phyloP scores from a whole-genome alignment of 2,329 filamentous ascomycete genomes.

The Orbilia javanica region DNA sequence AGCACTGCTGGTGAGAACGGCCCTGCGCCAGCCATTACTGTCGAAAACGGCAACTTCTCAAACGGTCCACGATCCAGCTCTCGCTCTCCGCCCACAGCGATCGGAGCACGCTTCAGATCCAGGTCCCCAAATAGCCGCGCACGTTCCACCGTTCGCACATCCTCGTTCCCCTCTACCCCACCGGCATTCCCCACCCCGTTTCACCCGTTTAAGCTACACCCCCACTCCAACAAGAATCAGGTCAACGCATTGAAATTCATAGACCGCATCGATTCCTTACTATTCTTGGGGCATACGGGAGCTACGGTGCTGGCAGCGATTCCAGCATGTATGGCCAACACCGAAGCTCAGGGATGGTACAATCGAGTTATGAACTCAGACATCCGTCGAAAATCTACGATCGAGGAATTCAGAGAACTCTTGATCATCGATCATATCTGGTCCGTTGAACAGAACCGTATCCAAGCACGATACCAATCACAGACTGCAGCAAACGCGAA shows the following conservation, averaged over 20 bases:
- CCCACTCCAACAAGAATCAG: conserved; percentile 58
- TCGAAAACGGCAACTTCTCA: conserved; percentile 26
- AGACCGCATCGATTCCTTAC: conserved; percentile 54
- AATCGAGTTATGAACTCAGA: conserved; percentile 54
- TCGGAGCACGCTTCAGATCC: conserved; percentile 31
- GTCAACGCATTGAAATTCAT: conserved; percentile 59
- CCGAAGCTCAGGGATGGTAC: conserved; percentile 55
- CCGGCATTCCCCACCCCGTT: conserved; percentile 57
- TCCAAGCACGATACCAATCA: conserved; percentile 49
- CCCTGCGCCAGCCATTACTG: conserved; percentile 21
- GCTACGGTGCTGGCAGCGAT: conserved; percentile 42
- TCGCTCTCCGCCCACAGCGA: conserved; percentile 44
- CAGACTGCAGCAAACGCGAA: conserved; percentile 39
- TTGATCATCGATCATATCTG: conserved; percentile 58
- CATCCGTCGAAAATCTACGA: conserved; percentile 40
- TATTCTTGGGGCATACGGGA: conserved; percentile 55
- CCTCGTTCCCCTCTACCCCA: conserved; percentile 44
- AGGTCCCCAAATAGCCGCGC: conserved; percentile 45
- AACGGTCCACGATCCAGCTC: conserved; percentile 21
- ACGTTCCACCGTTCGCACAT: conserved; percentile 34
- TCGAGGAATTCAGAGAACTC: conserved; percentile 54
- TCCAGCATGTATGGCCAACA: conserved; percentile 56
- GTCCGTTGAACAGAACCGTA: conserved; percentile 52
- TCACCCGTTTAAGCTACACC: conserved; percentile 56
- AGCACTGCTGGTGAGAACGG: conserved; percentile 24